phyloP scores from a whole-genome alignment of 306 rosid genomes.

The cucumber (Cucumis sativus) region Cucumber_9930_V3 NC_026659.2:6752501-6753000 shows the following conservation, averaged over 20 bases:
- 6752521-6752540: not conserved
- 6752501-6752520: not conserved
- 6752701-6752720: not conserved
- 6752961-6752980: not conserved
- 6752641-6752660: too few relatives aligned
- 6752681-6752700: too few relatives aligned
- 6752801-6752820: not conserved
- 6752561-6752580: conserved; percentile 4
- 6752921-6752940: conserved; percentile 10
- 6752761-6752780: conserved; percentile 2
- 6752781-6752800: not conserved
- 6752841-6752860: not conserved
- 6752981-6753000: not conserved
- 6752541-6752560: not conserved
- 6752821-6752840: not conserved
- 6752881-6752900: not conserved
- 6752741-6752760: not conserved
- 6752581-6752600: not conserved
- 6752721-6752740: not conserved
- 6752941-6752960: not conserved
- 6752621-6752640: too few relatives aligned
- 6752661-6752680: too few relatives aligned
- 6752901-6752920: not conserved
- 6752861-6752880: not conserved
- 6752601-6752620: too few relatives aligned